Percentiles rank a stretch among this genome's conserved stretches.
phyloP scores from a whole-genome alignment of 2,329 filamentous ascomycete species.

The Aspergillus alliaceus region DNA sequence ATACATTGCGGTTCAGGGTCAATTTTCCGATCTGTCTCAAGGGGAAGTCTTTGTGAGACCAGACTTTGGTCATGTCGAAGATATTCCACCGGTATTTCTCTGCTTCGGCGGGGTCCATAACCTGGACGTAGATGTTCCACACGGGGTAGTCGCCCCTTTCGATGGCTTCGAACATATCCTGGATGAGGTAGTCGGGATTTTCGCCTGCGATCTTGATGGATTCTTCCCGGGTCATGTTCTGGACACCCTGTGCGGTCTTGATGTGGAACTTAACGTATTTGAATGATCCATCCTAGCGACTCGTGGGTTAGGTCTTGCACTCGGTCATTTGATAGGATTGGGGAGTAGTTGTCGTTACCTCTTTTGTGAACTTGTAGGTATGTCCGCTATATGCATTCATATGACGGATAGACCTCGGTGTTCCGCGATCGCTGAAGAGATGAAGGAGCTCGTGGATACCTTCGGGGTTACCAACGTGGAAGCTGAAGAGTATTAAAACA shows the following conservation, averaged over 20 bases:
- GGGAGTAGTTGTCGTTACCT: slow-evolving; percentile 18
- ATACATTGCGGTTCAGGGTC: slow-evolving; percentile 70
- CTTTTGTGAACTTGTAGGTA: slow-evolving; percentile 63
- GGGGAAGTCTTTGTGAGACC: slow-evolving; percentile 73
- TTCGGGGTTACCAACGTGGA: slow-evolving; percentile 54
- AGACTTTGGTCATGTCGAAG: slow-evolving; percentile 79
- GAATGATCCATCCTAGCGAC: slow-evolving; percentile 54
- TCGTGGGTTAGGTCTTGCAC: not conserved
- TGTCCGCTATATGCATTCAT: slow-evolving; percentile 67
- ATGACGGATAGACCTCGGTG: slow-evolving; percentile 59
- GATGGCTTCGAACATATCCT: slow-evolving; percentile 72
- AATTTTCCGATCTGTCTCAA: slow-evolving; percentile 74
- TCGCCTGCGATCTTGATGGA: slow-evolving; percentile 69
- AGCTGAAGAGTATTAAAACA: slow-evolving; percentile 3
- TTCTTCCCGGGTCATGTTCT: slow-evolving; percentile 63
- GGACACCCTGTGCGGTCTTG: slow-evolving; percentile 34
- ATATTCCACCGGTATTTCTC: slow-evolving; percentile 81
- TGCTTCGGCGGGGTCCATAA: slow-evolving; percentile 67
- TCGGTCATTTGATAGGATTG: no score
- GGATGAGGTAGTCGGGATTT: slow-evolving; percentile 76
- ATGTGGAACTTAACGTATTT: slow-evolving; percentile 62
- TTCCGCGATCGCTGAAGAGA: slow-evolving; percentile 64
- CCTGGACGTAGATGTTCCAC: slow-evolving; percentile 77
- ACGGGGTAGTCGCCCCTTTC: slow-evolving; percentile 67
- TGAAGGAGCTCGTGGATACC: slow-evolving; percentile 61